Base-by-base conservation (phyloP, 179 eudicot species). In the Patellifolia procumbens region DNA sequence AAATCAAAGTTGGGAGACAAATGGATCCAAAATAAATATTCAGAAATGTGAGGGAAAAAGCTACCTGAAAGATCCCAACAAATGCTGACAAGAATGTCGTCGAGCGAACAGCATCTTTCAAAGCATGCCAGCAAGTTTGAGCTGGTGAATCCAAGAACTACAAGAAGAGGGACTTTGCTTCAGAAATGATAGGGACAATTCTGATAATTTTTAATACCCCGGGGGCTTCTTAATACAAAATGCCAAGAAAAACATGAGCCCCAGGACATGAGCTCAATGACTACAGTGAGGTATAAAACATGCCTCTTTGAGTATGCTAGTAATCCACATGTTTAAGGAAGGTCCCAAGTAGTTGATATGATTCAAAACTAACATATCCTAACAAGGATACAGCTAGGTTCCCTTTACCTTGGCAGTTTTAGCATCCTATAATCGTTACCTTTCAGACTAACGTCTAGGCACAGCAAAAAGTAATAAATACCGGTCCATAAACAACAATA, bases 11-110 rank as follows among this genome's bases (percentile, higher is more conserved):
- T n/a, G 22, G 48, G 65, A 46, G 49, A 56, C 53, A 74, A 34
- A 55, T 43, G 74, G 63, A 76, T 75, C 34, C 45, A 69, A 35
- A 67, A 56, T 22, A 68, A 3, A 76, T 4, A 16, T 19, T 35
- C 3, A 63, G 31, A 48, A 59, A 13, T 64, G 11, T 74, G 75
- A 72, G 46, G 37, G 53, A 61, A 58, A 53, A 19, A 64, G 53
- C 75, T 71, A 95, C 99, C 99, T 95, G 99, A 86, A 95, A 95
- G 76, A 91, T 78, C 73, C 99, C 99, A 72, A 93, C 99, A 85
- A 95, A 95, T 73, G 97, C 92, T 43, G 99, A 95, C 79, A 95
- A 85, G 83, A 95, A 95, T n/a, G 90, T 79, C 45, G 99, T 93
- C 48, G 99, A 91, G 73, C 99, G 95, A 75, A 91, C 92, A 86